These are phyloP conservation scores for Sedum album DNA, from an alignment of 164 flowering plant genomes.

Conservation along the genomic window DNA sequence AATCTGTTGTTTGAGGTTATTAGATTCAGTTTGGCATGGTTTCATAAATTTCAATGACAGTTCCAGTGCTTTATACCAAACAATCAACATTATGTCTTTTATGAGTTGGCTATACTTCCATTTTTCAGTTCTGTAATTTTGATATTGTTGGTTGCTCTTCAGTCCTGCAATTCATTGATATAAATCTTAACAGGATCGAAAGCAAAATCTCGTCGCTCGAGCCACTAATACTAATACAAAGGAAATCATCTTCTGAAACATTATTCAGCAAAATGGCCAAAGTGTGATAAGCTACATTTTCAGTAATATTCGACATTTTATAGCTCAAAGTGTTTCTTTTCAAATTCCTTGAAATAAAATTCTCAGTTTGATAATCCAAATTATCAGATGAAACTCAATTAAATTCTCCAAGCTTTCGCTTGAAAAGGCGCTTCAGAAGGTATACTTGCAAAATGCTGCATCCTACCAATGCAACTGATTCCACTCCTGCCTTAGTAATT, in stretches of 20 bases:
- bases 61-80: background rate
- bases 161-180: too few relatives aligned
- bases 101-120: too few relatives aligned
- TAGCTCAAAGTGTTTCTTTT: background rate
- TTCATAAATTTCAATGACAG: background rate
- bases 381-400: background rate
- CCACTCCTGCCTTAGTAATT: background rate
- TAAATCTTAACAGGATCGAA: too few relatives aligned
- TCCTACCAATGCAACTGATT: constrained; percentile 1
- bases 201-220: too few relatives aligned
- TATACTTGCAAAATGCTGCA: background rate
- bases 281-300: too few relatives aligned
- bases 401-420: constrained; percentile 2
- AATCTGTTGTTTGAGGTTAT: background rate
- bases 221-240: too few relatives aligned
- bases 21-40: background rate
- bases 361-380: background rate
- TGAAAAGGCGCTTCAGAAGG: constrained; percentile 6
- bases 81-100: background rate
- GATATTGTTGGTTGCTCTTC: too few relatives aligned
- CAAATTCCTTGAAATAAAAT: background rate
- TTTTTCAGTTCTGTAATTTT: too few relatives aligned
- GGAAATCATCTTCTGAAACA: too few relatives aligned
- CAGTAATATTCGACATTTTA: too few relatives aligned
- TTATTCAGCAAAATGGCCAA: too few relatives aligned